Conservation (phyloP, 1,284 basidiomycete genomes). For the Sphaerobolus stellatus region DNA sequence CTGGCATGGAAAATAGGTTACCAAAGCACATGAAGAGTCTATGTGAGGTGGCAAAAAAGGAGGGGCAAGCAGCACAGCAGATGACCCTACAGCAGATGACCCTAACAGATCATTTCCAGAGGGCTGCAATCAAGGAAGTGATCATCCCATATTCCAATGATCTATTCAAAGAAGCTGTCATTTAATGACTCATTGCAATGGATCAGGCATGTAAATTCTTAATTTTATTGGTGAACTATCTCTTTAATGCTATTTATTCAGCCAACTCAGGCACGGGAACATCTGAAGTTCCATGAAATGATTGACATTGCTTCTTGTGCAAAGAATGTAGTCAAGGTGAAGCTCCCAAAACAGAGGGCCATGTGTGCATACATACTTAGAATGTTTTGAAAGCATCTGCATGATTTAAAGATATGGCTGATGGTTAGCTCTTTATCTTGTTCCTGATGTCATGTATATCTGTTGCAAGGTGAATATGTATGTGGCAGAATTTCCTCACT, state of each 20-base stretch:
- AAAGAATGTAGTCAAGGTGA: background rate
- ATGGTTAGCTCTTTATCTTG: background rate
- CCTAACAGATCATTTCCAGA: too few species aligned
- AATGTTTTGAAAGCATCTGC: background rate
- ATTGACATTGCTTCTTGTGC: background rate
- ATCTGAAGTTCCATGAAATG: too few species aligned
- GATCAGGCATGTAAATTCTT: background rate
- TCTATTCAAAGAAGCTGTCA: background rate
- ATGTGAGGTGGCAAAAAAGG: too few species aligned
- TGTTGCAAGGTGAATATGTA: background rate
- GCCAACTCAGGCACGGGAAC: background rate
- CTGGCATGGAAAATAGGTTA: too few species aligned
- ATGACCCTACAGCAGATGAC: too few species aligned
- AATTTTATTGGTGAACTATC: background rate
- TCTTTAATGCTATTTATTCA: background rate
- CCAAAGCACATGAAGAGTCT: too few species aligned
- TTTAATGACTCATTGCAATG: background rate
- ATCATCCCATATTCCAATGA: background rate
- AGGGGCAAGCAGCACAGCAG: too few species aligned
- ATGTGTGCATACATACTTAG: background rate
- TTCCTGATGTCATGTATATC: background rate
- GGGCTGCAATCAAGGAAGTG: too few species aligned
- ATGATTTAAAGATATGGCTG: background rate
- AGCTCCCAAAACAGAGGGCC: background rate
- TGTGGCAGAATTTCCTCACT: conserved; percentile 12